Base-by-base conservation (phyloP, 2,329 filamentous ascomycete genomes). In the Emmonsiellopsis sp. region DNA sequence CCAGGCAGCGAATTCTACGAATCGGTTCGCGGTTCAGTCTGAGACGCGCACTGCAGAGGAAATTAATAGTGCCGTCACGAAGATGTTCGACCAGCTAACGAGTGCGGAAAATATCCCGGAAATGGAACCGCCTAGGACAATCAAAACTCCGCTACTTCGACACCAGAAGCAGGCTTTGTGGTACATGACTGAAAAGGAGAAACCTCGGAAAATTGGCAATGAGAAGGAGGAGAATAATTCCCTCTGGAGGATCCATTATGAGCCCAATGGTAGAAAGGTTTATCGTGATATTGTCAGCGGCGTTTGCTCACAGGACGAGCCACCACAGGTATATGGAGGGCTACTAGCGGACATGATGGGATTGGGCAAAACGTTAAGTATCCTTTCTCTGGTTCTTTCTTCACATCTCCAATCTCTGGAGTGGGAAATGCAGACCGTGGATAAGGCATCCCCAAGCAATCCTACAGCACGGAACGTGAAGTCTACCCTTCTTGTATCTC, bases 81-180 rank as follows among this genome's bases (percentile, higher is more conserved):
- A 83, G 42, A 88, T 97, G 65, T 95, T 98, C 63, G 90, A 96
- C 71, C 86, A 85, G 7, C 80, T 96, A 40, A 81, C 84, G 30
- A 84, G 84, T 61, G 83, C 79, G 8, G 86, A 94, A 53, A 82
- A 89, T 55, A 73, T 97, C 6, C 86, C 87, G 0, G 80, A 85
- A 59, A 83, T 85, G 73, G 83, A 92, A 3, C 79, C 88, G 0
- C 77, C 82, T 51, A 58, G 72, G 2, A 69, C 74, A 6, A 78
- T 93, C 51, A 77, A 79, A 53, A 90, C 85, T 0, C 76, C 81
- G 31, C 73, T 97, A 15, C 81, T 96, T 42, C 79, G 79, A 54
- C 92, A 97, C 70, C 92, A 97, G 68, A 93, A 89, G 67, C 90
- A 96, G 70, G 92, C 87, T 0, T 78, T 97, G 0, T 82, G 84